Evolutionary conservation across 2,329 filamentous ascomycete genomes (phyloP), one percentile per base, ranked within the genome.

Genomic region (Diaporthe citri): DNA sequence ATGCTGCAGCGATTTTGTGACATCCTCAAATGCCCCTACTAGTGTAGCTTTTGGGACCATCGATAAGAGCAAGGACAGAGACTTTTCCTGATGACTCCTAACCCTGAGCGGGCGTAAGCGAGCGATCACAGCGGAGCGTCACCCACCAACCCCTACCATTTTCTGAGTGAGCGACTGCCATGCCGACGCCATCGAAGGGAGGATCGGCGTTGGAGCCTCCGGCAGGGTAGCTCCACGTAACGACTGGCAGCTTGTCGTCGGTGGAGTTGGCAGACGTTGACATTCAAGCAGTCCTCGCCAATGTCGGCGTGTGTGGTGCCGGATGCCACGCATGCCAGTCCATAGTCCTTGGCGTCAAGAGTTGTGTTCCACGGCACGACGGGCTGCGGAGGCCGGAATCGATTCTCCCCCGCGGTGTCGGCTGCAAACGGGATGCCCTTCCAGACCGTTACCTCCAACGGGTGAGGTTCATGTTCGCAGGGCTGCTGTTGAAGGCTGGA

Each of bases 161-260:
- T n/a, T n/a, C n/a, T n/a, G n/a, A n/a, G n/a, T n/a, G n/a, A n/a
- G n/a, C n/a, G n/a, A n/a, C n/a, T n/a, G n/a, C n/a, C 67, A 89
- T 86, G 77, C 82, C 78, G 57, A 89, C 86, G 79, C 87, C 86
- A 84, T 92, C 88, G 83, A 92, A 93, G 4, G 77, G 72, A 41
- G 78, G 72, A 56, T 79, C 73, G 4, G 76, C 76, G 64, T 77
- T 66, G 17, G 85, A 88, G 4, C 91, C 91, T 56, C 91, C 91
- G 79, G 93, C 91, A 46, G 93, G 82, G 79, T 91, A 92, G 56
- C 74, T 79, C 78, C 78, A 80, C 2, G 93, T 82, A 22, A 89
- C 81, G 22, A 91, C 88, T 1, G 90, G 87, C 28, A 88, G 76
- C 56, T 56, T 73, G 41, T 78, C 77, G 64, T 80, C 78, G 15